phyloP scores from a whole-genome alignment of 164 flowering plant genomes.

The Piper betle region DNA sequence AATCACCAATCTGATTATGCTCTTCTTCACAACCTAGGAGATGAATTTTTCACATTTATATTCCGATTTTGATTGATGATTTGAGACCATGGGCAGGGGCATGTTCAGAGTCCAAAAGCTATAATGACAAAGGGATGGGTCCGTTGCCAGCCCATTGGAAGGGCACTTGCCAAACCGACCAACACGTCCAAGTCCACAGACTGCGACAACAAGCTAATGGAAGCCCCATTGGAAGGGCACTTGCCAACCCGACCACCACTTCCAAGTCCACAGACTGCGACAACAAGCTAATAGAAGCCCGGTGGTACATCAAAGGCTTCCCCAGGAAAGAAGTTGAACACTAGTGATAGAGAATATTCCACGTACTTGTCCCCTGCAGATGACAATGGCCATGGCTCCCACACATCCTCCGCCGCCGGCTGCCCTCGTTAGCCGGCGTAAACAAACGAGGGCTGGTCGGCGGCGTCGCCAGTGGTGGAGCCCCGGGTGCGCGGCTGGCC shows the following conservation, averaged over 20 bases:
- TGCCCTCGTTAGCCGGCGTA: constrained; percentile 10
- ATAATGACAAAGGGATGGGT: constrained; percentile 28
- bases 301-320: constrained; percentile 15
- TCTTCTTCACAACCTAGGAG: too few species aligned
- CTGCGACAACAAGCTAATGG: too few species aligned
- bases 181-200: too few species aligned
- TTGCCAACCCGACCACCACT: constrained; percentile 20
- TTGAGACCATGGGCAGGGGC: constrained; percentile 18
- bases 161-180: too few species aligned
- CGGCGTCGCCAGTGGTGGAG: constrained; percentile 8
- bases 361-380: constrained; percentile 17
- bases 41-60: too few species aligned
- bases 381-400: constrained; percentile 15
- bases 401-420: constrained; percentile 17
- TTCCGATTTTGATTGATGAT: not conserved
- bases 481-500: not conserved
- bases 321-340: constrained; percentile 1
- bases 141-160: constrained; percentile 34
- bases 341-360: not conserved
- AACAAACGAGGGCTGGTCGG: constrained; percentile 10
- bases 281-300: constrained; percentile 17
- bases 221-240: constrained; percentile 47
- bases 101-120: constrained; percentile 36
- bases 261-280: constrained; percentile 21
- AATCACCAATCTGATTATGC: not conserved